These are phyloP conservation scores for Meyerozyma sp. DNA, from an alignment of 1,139 yeast genomes.

Conservation along the genomic window DNA sequence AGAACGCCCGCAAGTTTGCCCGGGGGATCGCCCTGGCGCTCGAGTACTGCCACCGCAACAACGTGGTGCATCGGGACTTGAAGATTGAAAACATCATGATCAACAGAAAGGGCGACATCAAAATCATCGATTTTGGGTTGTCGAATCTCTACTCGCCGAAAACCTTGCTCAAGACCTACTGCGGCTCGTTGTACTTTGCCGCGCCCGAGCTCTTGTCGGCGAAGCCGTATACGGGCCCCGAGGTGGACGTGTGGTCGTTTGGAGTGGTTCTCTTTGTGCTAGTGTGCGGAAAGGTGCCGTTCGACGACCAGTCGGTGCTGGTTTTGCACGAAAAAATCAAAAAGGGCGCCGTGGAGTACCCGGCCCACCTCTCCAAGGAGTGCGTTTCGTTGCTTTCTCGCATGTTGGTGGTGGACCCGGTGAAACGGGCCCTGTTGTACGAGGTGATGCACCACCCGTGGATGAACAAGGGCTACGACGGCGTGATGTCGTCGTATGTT, in stretches of 20 bases:
- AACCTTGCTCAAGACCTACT: conserved; percentile 79
- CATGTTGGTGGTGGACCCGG: conserved; percentile 90
- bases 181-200: conserved; percentile 97
- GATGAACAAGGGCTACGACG: conserved; percentile 88
- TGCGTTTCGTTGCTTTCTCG: conserved; percentile 79
- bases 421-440: conserved; percentile 68
- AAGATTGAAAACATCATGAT: conserved; percentile 96
- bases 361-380: conserved; percentile 72
- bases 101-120: conserved; percentile 87
- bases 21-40: conserved; percentile 95
- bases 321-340: conserved; percentile 93
- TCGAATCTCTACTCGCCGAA: conserved; percentile 79
- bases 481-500: conserved; percentile 62
- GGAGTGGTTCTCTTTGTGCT: conserved; percentile 93
- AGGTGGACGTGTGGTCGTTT: conserved; percentile 97
- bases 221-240: conserved; percentile 91
- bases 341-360: conserved; percentile 89
- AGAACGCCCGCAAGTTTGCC: conserved; percentile 91
- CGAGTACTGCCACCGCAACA: conserved; percentile 88
- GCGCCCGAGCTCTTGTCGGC: conserved; percentile 96
- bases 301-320: conserved; percentile 91
- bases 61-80: conserved; percentile 93
- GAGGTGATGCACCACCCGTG: conserved; percentile 90
- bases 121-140: conserved; percentile 93
- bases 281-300: conserved; percentile 97